Evolutionary conservation across 2,329 filamentous ascomycete species (phyloP), one percentile per base, ranked within the genome.

Genomic region (Penicillium sp.): DNA sequence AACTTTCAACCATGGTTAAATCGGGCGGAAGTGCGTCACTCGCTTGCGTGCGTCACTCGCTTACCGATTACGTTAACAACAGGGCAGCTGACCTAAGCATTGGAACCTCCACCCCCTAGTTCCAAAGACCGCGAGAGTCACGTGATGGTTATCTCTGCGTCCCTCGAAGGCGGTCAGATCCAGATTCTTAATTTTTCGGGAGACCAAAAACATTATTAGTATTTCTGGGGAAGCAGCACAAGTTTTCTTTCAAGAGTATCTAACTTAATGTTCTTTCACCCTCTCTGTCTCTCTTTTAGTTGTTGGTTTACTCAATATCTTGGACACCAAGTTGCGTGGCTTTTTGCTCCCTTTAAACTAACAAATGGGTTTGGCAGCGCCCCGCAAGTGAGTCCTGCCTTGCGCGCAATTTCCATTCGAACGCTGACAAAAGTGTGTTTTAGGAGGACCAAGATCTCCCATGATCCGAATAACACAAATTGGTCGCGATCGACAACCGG

Each of bases 391-490:
- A 75, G 78, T 21, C 7, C 66, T 5, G 8, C 46, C 21, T 38
- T 29, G 19, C 56, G 47, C 11, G 29, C n/a, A 19, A 29, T 15
- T 41, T 8, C 31, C 7, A 3, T 7, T 46, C 19, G 48, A 46
- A 44, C 44, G 29, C 50, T 60, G 45, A 63, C 35, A 9, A 31
- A 47, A 52, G 31, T 57, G 21, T 66, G 47, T 49, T 63, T 67
- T 69, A 87, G 85, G 70, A 83, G 81, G 70, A 84, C 84, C 52
- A 96, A 94, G 80, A 88, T 98, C 73, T 90, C 90, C 68, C 85
- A 90, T 75, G 95, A 99, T 79, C 95, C 95, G 7, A 97, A 98
- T 81, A 99, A 98, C 78, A 97, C 92, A 52, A 88, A 87, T 84
- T 99, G 95, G 95, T 89, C 90, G 60, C 89, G 90, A 71, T 90